Base-by-base conservation (phyloP, 345 rosid species). In the Camelina neglecta region DNA sequence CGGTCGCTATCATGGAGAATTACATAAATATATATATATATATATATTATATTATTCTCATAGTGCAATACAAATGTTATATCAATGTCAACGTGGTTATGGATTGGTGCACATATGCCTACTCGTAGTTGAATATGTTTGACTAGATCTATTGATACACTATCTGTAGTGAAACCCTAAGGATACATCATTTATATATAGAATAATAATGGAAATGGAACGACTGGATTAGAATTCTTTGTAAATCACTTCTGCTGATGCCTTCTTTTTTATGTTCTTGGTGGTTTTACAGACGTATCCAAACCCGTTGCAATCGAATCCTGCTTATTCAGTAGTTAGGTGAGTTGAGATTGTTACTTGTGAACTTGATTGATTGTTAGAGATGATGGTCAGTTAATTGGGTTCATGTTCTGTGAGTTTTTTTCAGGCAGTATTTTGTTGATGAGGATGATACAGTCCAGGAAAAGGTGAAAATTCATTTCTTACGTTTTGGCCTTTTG, bases 371-470 rank as follows among this genome's bases (percentile, higher is more conserved):
- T 57, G 5, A 36, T 67, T 62, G 20, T 12, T 3, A 35, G 56
- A 29, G 31, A 29, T 29, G 31, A 48, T 2, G 36, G 3, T 56
- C 2, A 13, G 41, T 44, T 29, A 21, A 31, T 60, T 26, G 7
- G 21, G 60, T 69, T 15, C 18, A 41, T 68, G 66, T 23, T 60
- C 38, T 79, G 12, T 20, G 44, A 33, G 10, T 18, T 59, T 81
- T 59, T 81, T 81, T 44, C 92, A 92, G 98, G 90, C 97, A 94
- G 76, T 89, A 90, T 62, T 92, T 94, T 71, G 95, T 94, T 58
- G 36, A 92, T 53, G 84, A 29, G 58, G 96, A 90, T 78, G 96
- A 94, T 41, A 82, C 95, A 3, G 93, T 90, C 9, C 81, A 89
- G 6, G 85, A 89, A 69, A 89, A 85, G 93, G 98, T 92, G 57